Evolutionary conservation across 371 early-diverging fungal species (phyloP), one percentile per base, ranked within the genome.

Genomic region (Mortierella polycephala): DNA sequence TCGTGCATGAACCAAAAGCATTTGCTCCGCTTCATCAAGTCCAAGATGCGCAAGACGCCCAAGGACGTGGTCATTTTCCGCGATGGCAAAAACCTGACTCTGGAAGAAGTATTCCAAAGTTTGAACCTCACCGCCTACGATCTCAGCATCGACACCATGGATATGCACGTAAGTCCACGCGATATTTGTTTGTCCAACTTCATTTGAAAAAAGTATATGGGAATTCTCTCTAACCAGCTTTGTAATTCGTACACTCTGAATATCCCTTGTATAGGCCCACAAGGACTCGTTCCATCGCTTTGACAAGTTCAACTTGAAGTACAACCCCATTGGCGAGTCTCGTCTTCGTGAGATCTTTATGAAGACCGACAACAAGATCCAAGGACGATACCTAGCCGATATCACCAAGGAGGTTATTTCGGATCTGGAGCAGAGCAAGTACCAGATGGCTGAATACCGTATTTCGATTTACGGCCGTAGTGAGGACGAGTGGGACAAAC

Each of bases 1-100:
- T 91, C 96, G 13, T 96, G 96, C 68, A 99, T 99, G 98, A 99
- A 99, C 83, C 96, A 97, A 80, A 99, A 99, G 86, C 99, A 99
- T 81, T 76, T 99, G 64, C 83, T 99, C 30, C 95, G 98, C 40
- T 99, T 98, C 71, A 99, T 99, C 82, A 99, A 99, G 83, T 84
- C 94, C 54, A 99, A 98, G 84, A 86, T 99, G 83, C 92, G 93
- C 83, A 95, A 91, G 69, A 83, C 71, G 23, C 89, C 96, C 13
- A 86, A 90, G 85, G 90, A 92, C 62, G 84, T 88, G 23, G 94
- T 95, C 16, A 93, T 94, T 61, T 89, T 87, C 81, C 88, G 94
- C 73, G 94, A 91, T 71, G 88, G 85, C 60, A 89, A 95, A 60
- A 74, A 90, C 18, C 82, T 94, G 75, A 92, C 94, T 6, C 69